These are phyloP conservation scores for Hemisphaericaspora nanyangensis DNA, from an alignment of 805 yeast species.

Conservation along the genomic window DNA sequence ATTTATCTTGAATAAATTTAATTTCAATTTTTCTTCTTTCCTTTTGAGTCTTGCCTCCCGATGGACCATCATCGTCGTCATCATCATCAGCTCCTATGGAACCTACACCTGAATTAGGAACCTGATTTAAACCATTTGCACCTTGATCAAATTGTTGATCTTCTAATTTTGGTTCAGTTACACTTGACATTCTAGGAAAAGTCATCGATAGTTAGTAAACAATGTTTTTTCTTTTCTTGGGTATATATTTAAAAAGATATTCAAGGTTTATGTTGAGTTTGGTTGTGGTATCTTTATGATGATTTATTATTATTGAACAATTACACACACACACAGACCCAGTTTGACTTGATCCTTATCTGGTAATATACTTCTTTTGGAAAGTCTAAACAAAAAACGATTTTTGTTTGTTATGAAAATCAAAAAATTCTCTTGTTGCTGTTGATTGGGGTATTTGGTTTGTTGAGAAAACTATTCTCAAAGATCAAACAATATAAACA, in stretches of 20 bases:
- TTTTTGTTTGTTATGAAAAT: no score
- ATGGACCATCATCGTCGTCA: conserved; percentile 49
- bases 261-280: background rate
- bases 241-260: no score
- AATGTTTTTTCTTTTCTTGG: background rate
- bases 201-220: background rate
- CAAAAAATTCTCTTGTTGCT: no score
- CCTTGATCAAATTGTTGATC: conserved; percentile 12
- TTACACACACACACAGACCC: no score
- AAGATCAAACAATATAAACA: no score
- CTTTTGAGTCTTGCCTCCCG: conserved; percentile 47
- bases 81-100: conserved; percentile 36
- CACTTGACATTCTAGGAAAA: conserved; percentile 30
- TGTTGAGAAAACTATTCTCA: no score
- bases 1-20: conserved; percentile 94
- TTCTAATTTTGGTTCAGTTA: conserved; percentile 39
- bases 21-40: conserved; percentile 90
- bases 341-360: no score
- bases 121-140: conserved; percentile 2
- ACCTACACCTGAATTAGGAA: conserved; percentile 8
- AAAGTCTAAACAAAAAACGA: no score
- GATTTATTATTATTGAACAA: no score
- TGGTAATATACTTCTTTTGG: no score
- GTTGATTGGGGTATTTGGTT: no score
- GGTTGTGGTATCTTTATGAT: no score